A percentile compares a stretch with the other conserved stretches of the same genome.
Conservation (phyloP, 2,329 filamentous ascomycete genomes). For the Fusarium mundagurra region DNA sequence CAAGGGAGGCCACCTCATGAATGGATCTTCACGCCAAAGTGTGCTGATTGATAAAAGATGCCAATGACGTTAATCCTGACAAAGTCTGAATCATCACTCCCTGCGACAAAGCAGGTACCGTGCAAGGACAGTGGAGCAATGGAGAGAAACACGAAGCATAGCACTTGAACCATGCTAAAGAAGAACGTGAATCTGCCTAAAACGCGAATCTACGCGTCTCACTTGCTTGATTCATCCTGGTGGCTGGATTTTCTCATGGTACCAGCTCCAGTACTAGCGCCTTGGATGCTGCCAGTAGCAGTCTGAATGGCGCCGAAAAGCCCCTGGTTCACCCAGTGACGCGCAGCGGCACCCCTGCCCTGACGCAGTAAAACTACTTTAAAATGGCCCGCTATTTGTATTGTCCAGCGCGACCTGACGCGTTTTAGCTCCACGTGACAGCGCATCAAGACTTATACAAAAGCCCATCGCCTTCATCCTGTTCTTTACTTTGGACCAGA, state of each 20-base stretch:
- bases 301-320: conserved; percentile 28
- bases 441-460: conserved; percentile 50
- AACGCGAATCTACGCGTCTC: conserved; percentile 41
- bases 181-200: conserved; percentile 27
- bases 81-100: conserved; percentile 40
- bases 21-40: conserved; percentile 1
- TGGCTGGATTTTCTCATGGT: conserved; percentile 36
- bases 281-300: conserved; percentile 24
- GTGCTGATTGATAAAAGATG: conserved; percentile 48
- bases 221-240: conserved; percentile 33
- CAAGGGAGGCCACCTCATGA: conserved; percentile 4
- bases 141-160: conserved; percentile 12
- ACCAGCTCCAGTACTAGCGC: conserved; percentile 26
- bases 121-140: conserved; percentile 11
- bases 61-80: conserved; percentile 36
- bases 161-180: conserved; percentile 22
- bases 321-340: conserved; percentile 38
- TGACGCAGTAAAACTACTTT: conserved; percentile 10
- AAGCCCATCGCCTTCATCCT: conserved; percentile 48
- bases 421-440: conserved; percentile 52
- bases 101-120: conserved; percentile 22
- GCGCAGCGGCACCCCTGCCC: conserved; percentile 30
- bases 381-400: conserved; percentile 39
- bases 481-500: conserved; percentile 33
- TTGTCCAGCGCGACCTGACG: conserved; percentile 46